These are phyloP conservation scores for Pichia sporocuriosa DNA, from an alignment of 805 yeast genomes.

Conservation along the genomic window DNA sequence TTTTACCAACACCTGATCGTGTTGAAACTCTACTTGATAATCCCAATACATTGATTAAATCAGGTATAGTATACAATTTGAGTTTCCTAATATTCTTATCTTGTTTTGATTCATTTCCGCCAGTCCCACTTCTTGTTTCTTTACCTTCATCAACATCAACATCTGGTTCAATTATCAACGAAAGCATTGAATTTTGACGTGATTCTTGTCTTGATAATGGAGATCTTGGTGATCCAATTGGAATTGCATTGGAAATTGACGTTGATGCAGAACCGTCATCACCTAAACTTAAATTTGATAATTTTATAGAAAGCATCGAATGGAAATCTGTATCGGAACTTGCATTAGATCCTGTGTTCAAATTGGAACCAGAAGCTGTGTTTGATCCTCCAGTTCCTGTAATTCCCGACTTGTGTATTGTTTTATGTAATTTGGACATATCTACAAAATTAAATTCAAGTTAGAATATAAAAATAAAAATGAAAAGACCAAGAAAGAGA, in stretches of 20 bases:
- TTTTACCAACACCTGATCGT: slow-evolving; percentile 40
- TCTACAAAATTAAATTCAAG: neutral
- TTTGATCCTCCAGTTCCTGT: no score
- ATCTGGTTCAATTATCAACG: slow-evolving; percentile 19
- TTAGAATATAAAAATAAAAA: neutral
- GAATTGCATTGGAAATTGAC: no score
- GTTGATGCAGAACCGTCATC: neutral
- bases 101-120: neutral
- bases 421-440: slow-evolving; percentile 13
- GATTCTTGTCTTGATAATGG: slow-evolving; percentile 20
- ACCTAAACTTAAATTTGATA: neutral
- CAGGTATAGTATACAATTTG: slow-evolving; percentile 33
- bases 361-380: no score
- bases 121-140: neutral
- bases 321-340: slow-evolving; percentile 4
- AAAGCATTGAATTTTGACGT: slow-evolving; percentile 23
- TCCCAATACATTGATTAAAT: slow-evolving; percentile 38
- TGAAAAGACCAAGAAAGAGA: neutral
- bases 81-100: no score
- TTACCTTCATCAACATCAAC: slow-evolving; percentile 9
- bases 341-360: neutral
- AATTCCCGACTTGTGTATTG: slow-evolving; percentile 5
- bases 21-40: slow-evolving; percentile 19
- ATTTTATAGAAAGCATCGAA: slow-evolving; percentile 4
- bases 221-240: slow-evolving; percentile 8